Evolutionary conservation across 768 basidiomycete genomes (phyloP).

Genomic region (Mycena galopus): DNA sequence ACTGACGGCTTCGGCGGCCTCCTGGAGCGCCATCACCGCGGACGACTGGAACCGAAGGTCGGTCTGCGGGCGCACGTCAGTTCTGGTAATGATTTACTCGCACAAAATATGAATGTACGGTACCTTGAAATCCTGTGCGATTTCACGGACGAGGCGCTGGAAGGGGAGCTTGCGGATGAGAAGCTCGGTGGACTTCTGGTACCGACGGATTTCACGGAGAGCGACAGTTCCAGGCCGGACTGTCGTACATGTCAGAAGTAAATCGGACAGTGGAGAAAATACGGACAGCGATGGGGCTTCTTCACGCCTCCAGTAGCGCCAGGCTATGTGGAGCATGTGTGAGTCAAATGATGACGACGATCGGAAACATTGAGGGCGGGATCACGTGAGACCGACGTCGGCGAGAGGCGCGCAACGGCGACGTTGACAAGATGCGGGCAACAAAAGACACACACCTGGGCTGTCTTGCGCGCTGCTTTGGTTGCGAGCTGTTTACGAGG

Average conservation of each 20-base stretch:
- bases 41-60: slow-evolving; percentile 97
- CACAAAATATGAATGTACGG: slow-evolving; percentile 41
- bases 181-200: slow-evolving; percentile 99
- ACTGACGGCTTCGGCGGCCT: slow-evolving; percentile 81
- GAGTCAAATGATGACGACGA: slow-evolving; percentile 1
- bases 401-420: slow-evolving; percentile 40
- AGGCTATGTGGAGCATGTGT: slow-evolving; percentile 45
- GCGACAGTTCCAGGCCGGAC: slow-evolving; percentile 99
- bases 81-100: slow-evolving; percentile 25
- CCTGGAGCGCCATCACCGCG: slow-evolving; percentile 93
- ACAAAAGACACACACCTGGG: slow-evolving; percentile 72
- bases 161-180: slow-evolving; percentile 99
- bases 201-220: slow-evolving; percentile 97
- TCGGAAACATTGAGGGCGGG: no score
- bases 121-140: slow-evolving; percentile 96
- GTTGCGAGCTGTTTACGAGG: slow-evolving; percentile 96
- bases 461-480: slow-evolving; percentile 95
- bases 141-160: slow-evolving; percentile 98
- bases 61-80: slow-evolving; percentile 60
- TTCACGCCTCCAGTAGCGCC: slow-evolving; percentile 96
- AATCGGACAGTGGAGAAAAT: no score
- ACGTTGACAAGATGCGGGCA: slow-evolving; percentile 43
- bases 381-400: no score
- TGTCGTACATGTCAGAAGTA: no score
- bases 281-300: no score